A percentile compares a stretch with the other conserved stretches of the same genome.
Conservation (phyloP, 768 basidiomycete genomes). For the Chalciporus sphaerocephalus region DNA sequence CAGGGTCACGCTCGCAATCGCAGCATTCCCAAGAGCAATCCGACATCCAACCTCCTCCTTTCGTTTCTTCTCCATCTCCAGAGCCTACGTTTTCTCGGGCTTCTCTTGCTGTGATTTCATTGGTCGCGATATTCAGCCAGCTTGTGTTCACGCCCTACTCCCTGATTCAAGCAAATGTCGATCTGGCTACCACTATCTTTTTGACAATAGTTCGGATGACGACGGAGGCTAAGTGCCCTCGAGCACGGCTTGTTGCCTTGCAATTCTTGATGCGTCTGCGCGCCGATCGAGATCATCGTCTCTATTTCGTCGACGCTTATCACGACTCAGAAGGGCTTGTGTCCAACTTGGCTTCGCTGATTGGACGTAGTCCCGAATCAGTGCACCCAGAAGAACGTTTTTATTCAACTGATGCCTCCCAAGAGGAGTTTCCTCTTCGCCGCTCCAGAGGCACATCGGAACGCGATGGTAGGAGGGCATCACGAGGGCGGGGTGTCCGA, state of each 20-base stretch:
- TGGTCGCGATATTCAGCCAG: conserved; percentile 65
- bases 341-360: conserved; percentile 54
- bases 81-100: conserved; percentile 39
- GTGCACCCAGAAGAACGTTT: conserved; percentile 26
- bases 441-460: conserved; percentile 50
- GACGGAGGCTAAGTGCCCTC: conserved; percentile 43
- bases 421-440: conserved; percentile 33
- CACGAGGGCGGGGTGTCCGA: conserved; percentile 47
- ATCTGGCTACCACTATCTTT: conserved; percentile 54
- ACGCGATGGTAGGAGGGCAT: conserved; percentile 46
- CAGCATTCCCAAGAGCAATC: conserved; percentile 41
- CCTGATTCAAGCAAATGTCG: conserved; percentile 41
- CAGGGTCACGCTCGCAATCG: conserved; percentile 59
- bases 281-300: conserved; percentile 82
- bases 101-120: conserved; percentile 57
- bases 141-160: conserved; percentile 66
- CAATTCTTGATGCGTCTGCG: conserved; percentile 87
- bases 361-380: conserved; percentile 46
- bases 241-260: conserved; percentile 65
- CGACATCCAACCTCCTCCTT: conserved; percentile 29
- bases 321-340: conserved; percentile 59
- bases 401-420: conserved; percentile 18
- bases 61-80: conserved; percentile 24
- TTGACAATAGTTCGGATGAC: conserved; percentile 46
- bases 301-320: conserved; percentile 60